Evolutionary conservation across 106 monocot genomes (phyloP).

Genomic region (Platanthera zijinensis): DNA sequence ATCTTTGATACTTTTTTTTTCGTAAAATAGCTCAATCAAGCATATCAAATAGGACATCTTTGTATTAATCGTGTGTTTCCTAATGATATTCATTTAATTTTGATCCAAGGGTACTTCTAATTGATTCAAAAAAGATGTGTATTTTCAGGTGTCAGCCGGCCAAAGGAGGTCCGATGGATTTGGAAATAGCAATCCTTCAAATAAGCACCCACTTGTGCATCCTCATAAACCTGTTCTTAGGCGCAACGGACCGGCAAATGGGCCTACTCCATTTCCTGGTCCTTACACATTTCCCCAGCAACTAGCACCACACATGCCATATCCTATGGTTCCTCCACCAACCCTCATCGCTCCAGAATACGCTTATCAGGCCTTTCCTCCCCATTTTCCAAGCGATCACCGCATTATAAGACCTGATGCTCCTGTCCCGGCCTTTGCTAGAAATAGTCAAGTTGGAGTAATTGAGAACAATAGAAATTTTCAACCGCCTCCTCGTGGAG

Average conservation of each 20-base stretch:
- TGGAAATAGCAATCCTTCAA: slow-evolving; percentile 38
- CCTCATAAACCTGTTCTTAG: slow-evolving; percentile 47
- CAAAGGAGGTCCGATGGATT: slow-evolving; percentile 48
- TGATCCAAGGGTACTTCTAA: background rate
- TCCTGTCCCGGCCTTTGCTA: slow-evolving; percentile 34
- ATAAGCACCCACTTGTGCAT: slow-evolving; percentile 37
- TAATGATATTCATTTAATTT: background rate
- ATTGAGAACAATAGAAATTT: slow-evolving; percentile 33
- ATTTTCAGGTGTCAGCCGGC: slow-evolving; percentile 45
- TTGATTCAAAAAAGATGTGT: background rate
- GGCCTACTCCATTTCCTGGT: slow-evolving; percentile 38
- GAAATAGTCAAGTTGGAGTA: slow-evolving; percentile 30
- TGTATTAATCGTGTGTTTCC: background rate
- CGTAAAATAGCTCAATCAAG: background rate
- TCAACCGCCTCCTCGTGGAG: slow-evolving; percentile 38
- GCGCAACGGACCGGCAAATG: slow-evolving; percentile 32
- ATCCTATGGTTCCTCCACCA: slow-evolving; percentile 37
- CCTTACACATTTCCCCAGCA: slow-evolving; percentile 47
- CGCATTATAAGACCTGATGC: slow-evolving; percentile 44
- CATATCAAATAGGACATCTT: background rate
- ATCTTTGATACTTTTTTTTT: background rate
- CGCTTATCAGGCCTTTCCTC: slow-evolving; percentile 42
- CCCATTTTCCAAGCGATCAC: slow-evolving; percentile 43
- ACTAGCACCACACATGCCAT: slow-evolving; percentile 40
- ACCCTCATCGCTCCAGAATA: slow-evolving; percentile 53